Base-by-base conservation (phyloP, 2,329 filamentous ascomycete species). In the Septoria petroselini region DNA sequence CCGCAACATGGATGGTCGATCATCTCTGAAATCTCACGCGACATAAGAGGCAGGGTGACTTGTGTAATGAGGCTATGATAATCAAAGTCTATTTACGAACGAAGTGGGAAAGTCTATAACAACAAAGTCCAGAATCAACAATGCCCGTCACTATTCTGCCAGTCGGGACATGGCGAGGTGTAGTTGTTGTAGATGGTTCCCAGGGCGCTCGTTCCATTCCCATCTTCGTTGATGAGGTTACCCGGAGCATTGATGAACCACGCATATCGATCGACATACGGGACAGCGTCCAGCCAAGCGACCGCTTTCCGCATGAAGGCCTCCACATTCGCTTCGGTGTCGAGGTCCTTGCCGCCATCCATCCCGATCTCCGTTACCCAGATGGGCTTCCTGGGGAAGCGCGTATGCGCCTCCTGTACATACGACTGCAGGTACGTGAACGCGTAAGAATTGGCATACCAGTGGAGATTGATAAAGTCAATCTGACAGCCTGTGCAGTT, bases 401-500 rank as follows among this genome's bases (percentile, higher is more conserved):
- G 31, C 15, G 6, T 39, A 41, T 52, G 43, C 9, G 56, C 57
- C 7, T 42, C 21, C 31, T 58, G 41, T 40, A 64, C 48, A 77
- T 79, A 82, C 62, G 82, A 55, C 15, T 68, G 64, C 29, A 64
- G 52, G 52, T 62, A 64, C 17, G 39, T 46, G 23, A 64, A 65
- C 21, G 64, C 65, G 25, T 61, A 62, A 18, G 54, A 52, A 50
- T 63, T 60, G 34, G 34, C 49, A 70, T 85, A 85, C 79, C 81
- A 84, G 68, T 85, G 82, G 25, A 79, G 69, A 60, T 74, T 72
- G 68, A 80, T 79, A 64, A 83, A 83, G 66, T 84, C 79, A 51
- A 76, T 71, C 15, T 68, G 58, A 70, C 82, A 84, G 34, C 52
- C 62, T 31, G 70, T 63, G 66, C 81, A 84, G 5, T 74, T 73